Conservation (phyloP, 768 basidiomycete genomes). For the Hortiboletus campestris region DNA sequence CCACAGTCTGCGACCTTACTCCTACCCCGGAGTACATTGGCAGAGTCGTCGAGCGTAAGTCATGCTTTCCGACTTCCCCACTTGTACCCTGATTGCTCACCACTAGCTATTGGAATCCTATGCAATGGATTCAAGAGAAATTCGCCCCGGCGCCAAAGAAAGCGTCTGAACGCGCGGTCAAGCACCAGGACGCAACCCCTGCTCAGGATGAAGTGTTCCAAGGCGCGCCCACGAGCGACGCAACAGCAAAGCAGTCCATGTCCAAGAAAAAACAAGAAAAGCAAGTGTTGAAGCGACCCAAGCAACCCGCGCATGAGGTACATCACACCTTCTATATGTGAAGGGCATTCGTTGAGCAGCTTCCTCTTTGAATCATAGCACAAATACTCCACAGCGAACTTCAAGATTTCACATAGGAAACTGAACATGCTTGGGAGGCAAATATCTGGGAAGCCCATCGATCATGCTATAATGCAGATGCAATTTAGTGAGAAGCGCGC, state of each 20-base stretch:
- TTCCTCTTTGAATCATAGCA: constrained; percentile 60
- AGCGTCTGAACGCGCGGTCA: constrained; percentile 44
- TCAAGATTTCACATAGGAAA: constrained; percentile 93
- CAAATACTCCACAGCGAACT: constrained; percentile 88
- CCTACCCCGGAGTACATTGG: constrained; percentile 29
- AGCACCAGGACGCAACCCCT: constrained; percentile 25
- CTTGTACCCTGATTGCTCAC: not conserved
- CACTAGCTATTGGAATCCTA: constrained; percentile 53
- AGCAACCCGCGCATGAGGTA: constrained; percentile 32
- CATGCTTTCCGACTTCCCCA: not conserved
- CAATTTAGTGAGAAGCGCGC: constrained; percentile 93
- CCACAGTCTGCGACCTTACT: constrained; percentile 12
- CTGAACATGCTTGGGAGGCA: constrained; percentile 85
- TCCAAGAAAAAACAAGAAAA: constrained; percentile 19
- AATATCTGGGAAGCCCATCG: constrained; percentile 88
- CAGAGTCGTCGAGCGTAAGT: constrained; percentile 48
- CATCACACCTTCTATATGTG: not conserved
- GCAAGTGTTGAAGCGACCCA: constrained; percentile 15
- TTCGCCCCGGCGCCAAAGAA: constrained; percentile 48
- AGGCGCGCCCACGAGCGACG: constrained; percentile 24
- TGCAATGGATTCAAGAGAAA: constrained; percentile 64
- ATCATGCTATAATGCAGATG: constrained; percentile 96
- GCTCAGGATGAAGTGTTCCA: constrained; percentile 46
- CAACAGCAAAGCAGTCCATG: constrained; percentile 10
- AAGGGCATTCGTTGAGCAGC: constrained; percentile 5